phyloP scores from a whole-genome alignment of 306 rosid species.

The Astragalus glycyphyllos region DNA sequence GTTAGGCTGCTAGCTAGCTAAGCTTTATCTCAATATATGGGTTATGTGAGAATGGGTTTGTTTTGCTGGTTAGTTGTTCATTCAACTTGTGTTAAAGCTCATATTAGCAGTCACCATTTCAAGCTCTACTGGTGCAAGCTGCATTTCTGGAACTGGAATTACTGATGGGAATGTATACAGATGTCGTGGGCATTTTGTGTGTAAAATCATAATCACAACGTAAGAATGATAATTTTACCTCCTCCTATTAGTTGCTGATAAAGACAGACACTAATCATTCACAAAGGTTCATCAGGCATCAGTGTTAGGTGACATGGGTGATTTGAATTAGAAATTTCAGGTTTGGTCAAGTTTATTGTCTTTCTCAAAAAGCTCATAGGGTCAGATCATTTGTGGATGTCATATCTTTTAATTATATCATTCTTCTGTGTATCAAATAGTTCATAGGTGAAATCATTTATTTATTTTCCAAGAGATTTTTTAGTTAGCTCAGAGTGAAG shows the following conservation, averaged over 20 bases:
- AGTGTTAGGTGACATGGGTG: slow-evolving; percentile 21
- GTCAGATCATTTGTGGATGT: slow-evolving; percentile 36
- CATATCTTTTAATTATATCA: slow-evolving; percentile 26
- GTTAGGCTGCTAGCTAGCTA: slow-evolving; percentile 36
- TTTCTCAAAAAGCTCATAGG: slow-evolving; percentile 22
- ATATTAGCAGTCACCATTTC: slow-evolving; percentile 27
- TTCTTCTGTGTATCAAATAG: slow-evolving; percentile 26
- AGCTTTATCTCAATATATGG: neutral
- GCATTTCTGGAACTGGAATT: slow-evolving; percentile 39
- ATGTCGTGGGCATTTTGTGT: slow-evolving; percentile 32
- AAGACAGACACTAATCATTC: slow-evolving; percentile 23
- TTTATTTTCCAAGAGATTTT: slow-evolving; percentile 9
- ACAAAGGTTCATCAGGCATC: slow-evolving; percentile 30
- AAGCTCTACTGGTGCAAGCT: slow-evolving; percentile 24
- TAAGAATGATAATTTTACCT: slow-evolving; percentile 14
- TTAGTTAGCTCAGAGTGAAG: neutral
- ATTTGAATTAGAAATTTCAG: slow-evolving; percentile 29
- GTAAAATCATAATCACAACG: slow-evolving; percentile 11
- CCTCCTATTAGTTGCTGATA: slow-evolving; percentile 1
- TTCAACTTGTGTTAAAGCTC: slow-evolving; percentile 45
- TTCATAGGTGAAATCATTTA: slow-evolving; percentile 3
- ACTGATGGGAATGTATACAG: neutral
- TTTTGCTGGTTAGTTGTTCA: slow-evolving; percentile 43
- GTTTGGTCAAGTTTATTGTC: slow-evolving; percentile 30
- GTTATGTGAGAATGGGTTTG: slow-evolving; percentile 26